phyloP scores from a whole-genome alignment of 2,329 filamentous ascomycete species.

The Aureobasidium sp. region DNA sequence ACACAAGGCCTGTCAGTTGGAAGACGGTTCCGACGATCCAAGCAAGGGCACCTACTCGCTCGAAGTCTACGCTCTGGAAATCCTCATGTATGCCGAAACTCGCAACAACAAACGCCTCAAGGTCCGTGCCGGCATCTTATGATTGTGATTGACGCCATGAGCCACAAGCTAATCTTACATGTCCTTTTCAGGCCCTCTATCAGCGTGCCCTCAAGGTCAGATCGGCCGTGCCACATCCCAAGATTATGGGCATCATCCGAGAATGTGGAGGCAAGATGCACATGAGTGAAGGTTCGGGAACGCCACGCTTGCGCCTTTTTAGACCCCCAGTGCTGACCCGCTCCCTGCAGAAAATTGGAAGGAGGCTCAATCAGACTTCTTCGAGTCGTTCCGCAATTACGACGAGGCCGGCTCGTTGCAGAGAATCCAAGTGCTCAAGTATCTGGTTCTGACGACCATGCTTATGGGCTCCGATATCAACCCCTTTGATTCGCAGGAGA shows the following conservation, averaged over 20 bases:
- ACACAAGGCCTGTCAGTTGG: conserved; percentile 78
- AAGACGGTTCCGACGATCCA: conserved; percentile 82
- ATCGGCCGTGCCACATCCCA: conserved; percentile 95
- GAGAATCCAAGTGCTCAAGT: conserved; percentile 94
- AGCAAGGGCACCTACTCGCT: conserved; percentile 95
- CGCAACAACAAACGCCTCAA: conserved; percentile 97
- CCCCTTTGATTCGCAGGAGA: conserved; percentile 97
- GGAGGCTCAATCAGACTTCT: conserved; percentile 93
- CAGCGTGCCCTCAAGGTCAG: conserved; percentile 84
- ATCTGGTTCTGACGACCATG: conserved; percentile 94
- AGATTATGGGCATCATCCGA: conserved; percentile 98
- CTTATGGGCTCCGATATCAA: conserved; percentile 98
- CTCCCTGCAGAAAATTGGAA: conserved; percentile 76
- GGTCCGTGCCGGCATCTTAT: conserved; percentile 31
- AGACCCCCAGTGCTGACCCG: conserved; percentile 20
- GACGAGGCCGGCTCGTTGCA: conserved; percentile 96
- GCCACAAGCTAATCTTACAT: conserved; percentile 15
- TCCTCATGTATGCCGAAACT: conserved; percentile 96
- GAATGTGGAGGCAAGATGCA: conserved; percentile 99
- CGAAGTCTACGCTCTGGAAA: conserved; percentile 93
- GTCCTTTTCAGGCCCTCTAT: conserved; percentile 58
- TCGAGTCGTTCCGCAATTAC: conserved; percentile 97
- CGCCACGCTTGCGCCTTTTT: conserved; percentile 2
- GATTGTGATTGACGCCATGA: conserved; percentile 10
- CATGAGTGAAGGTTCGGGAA: conserved; percentile 70